These are phyloP conservation scores for Clavaria fumosa DNA, from an alignment of 768 basidiomycete species.

Conservation along the genomic window DNA sequence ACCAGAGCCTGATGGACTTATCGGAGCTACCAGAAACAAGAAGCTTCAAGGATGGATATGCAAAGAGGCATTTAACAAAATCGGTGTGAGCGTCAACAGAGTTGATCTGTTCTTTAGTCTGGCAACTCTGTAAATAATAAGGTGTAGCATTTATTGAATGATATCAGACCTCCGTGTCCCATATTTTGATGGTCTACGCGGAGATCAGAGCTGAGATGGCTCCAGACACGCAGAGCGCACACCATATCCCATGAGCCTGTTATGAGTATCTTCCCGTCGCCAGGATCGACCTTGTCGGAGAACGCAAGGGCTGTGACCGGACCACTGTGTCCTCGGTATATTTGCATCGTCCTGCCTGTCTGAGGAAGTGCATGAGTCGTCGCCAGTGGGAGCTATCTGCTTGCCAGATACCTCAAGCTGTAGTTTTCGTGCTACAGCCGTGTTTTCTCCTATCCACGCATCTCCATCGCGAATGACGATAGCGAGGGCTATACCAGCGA, in stretches of 20 bases:
- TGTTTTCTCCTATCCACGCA: slow-evolving; percentile 85
- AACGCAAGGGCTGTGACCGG: slow-evolving; percentile 81
- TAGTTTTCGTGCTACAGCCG: slow-evolving; percentile 53
- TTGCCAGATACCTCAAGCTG: slow-evolving; percentile 49
- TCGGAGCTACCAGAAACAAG: slow-evolving; percentile 85
- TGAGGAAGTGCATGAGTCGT: slow-evolving; percentile 18
- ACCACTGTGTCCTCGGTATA: slow-evolving; percentile 74
- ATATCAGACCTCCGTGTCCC: slow-evolving; percentile 62
- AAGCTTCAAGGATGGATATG: slow-evolving; percentile 48
- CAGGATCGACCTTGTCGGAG: slow-evolving; percentile 28
- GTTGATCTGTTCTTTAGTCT: slow-evolving; percentile 61
- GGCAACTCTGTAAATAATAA: too few relatives aligned
- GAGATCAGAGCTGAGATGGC: slow-evolving; percentile 5
- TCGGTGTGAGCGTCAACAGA: slow-evolving; percentile 72
- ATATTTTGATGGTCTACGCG: slow-evolving; percentile 67
- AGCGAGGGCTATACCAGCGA: slow-evolving; percentile 60
- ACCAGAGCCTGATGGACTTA: slow-evolving; percentile 81
- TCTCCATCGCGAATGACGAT: slow-evolving; percentile 46
- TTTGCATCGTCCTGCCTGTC: slow-evolving; percentile 66
- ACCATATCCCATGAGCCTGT: slow-evolving; percentile 94
- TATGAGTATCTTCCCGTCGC: slow-evolving; percentile 42
- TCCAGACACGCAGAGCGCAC: slow-evolving; percentile 4
- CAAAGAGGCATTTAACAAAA: slow-evolving; percentile 76
- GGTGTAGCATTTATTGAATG: too few relatives aligned
- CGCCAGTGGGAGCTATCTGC: background rate